Base-by-base conservation (phyloP, 768 basidiomycete species). In the Melanogaster broomeanus region DNA sequence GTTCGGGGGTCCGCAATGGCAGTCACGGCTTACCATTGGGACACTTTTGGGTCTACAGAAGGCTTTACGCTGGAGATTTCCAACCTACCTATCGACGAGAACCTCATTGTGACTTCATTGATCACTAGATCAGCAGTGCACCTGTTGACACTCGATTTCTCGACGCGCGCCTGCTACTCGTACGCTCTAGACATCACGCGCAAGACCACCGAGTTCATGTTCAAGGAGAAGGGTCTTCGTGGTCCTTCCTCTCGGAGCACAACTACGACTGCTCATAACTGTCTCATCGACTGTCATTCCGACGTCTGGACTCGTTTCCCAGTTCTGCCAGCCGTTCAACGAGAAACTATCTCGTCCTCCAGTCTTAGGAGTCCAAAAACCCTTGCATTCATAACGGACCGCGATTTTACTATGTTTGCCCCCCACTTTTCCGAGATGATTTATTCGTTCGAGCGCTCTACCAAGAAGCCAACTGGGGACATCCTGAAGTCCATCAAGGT, bases 231-330 rank as follows among this genome's bases (percentile, higher is more conserved):
- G 33, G 74, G 71, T 1, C 35, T 35, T 22, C 62, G 61, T 9
- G 52, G 51, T 8, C 42, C 48, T 10, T 48, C 60, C 24, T 54
- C 33, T 21, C 55, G 63, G 8, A 48, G 44, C 13, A 46, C 47
- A 16, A 48, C 41, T 16, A 22, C 45, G 6, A 73, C 72, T 2
- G 56, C 62, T 7, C 74, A 83, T 52, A 85, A 83, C 47, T 75
- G 68, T 39, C 65, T 85, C 11, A 65, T 84, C 16, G 79, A 82
- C 54, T 83, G 81, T 48, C 75, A 81, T 45, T 62, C 73, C 0
- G 81, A 82, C 13, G 77, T 82, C 19, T 84, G 83, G 83, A 80
- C 74, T 5, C 76, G 83, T 10, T 84, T 82, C 59, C 83, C 83
- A 0, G 82, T 84, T 3, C 54, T 80, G 2, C 70, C 82, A 2